Evolutionary conservation across 352 stramenopile species (phyloP).

Genomic region (Pythium utonaiense): DNA sequence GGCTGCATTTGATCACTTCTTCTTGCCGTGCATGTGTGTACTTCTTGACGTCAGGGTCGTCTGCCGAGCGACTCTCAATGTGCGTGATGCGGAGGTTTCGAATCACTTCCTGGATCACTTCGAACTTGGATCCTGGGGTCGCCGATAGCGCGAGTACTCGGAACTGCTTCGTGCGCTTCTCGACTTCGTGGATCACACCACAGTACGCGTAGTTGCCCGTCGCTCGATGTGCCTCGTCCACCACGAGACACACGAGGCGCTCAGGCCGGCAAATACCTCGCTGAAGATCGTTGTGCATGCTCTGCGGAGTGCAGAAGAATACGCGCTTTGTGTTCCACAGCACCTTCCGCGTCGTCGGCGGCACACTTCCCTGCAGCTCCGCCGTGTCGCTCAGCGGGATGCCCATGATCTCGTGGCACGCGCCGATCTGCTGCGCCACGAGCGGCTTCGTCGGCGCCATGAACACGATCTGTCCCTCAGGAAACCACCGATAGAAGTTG

Average conservation of each 20-base stretch:
- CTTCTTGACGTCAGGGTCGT: slow-evolving; percentile 93
- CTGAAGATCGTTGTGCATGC: slow-evolving; percentile 95
- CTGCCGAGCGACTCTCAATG: slow-evolving; percentile 94
- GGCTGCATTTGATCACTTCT: slow-evolving; percentile 76
- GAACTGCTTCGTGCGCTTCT: slow-evolving; percentile 73
- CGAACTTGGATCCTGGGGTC: slow-evolving; percentile 95
- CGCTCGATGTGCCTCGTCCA: slow-evolving; percentile 97
- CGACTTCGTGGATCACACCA: slow-evolving; percentile 82
- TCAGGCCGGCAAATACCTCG: slow-evolving; percentile 67
- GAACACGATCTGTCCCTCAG: slow-evolving; percentile 94
- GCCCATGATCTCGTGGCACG: slow-evolving; percentile 94
- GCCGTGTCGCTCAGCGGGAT: slow-evolving; percentile 88
- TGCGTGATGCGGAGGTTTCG: slow-evolving; percentile 92
- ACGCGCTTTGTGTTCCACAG: slow-evolving; percentile 93
- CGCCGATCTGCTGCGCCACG: slow-evolving; percentile 97
- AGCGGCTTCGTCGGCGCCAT: slow-evolving; percentile 97
- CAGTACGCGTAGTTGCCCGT: slow-evolving; percentile 97
- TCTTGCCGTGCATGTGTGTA: slow-evolving; percentile 83
- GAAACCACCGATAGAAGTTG: slow-evolving; percentile 99
- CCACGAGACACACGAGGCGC: slow-evolving; percentile 94
- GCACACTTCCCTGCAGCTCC: slow-evolving; percentile 82
- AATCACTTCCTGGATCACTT: slow-evolving; percentile 95
- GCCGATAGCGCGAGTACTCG: slow-evolving; percentile 94
- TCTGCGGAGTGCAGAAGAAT: slow-evolving; percentile 99
- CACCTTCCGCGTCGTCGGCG: slow-evolving; percentile 53